These are phyloP conservation scores for Cladorrhinum sp. DNA, from an alignment of 2,329 filamentous ascomycete species.

Conservation along the genomic window DNA sequence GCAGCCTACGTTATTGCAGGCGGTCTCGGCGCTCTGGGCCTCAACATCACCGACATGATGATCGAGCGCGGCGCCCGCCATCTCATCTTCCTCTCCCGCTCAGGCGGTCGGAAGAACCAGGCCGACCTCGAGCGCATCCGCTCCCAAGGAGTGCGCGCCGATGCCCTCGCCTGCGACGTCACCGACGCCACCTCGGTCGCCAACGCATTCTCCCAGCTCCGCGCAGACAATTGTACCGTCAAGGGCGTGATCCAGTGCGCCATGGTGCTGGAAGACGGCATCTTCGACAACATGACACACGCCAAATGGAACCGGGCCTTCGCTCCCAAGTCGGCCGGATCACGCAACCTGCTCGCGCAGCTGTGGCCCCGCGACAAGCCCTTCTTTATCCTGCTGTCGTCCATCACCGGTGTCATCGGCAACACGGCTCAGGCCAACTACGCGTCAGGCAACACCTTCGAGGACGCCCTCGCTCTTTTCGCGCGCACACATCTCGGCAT, in stretches of 20 bases:
- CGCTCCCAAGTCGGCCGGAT: conserved; percentile 40
- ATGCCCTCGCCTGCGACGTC: conserved; percentile 1
- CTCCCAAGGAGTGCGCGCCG: conserved; percentile 8
- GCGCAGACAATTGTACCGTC: conserved; percentile 14
- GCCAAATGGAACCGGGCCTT: conserved; percentile 35
- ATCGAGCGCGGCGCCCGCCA: conserved; percentile 37
- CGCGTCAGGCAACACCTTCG: conserved; percentile 6
- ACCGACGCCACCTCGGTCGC: conserved; percentile 17
- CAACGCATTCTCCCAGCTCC: conserved; percentile 10
- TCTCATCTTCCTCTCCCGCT: conserved; percentile 38
- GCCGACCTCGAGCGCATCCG: not conserved
- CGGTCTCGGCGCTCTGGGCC: conserved; percentile 39
- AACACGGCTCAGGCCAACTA: conserved; percentile 8
- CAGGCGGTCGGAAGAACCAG: conserved; percentile 14
- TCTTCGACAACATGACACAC: conserved; percentile 30
- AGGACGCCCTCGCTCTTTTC: conserved; percentile 9
- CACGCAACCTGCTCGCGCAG: conserved; percentile 37
- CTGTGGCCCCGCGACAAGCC: not conserved
- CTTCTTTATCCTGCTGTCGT: conserved; percentile 14
- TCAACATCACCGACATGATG: conserved; percentile 35
- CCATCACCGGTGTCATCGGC: conserved; percentile 6
- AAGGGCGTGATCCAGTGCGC: conserved; percentile 24
- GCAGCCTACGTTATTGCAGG: conserved; percentile 37
- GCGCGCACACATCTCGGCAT: conserved; percentile 5
- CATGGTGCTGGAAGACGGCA: conserved; percentile 18